These are phyloP conservation scores for Penicillium sp. DNA, from an alignment of 2,329 filamentous ascomycete genomes.

Conservation along the genomic window DNA sequence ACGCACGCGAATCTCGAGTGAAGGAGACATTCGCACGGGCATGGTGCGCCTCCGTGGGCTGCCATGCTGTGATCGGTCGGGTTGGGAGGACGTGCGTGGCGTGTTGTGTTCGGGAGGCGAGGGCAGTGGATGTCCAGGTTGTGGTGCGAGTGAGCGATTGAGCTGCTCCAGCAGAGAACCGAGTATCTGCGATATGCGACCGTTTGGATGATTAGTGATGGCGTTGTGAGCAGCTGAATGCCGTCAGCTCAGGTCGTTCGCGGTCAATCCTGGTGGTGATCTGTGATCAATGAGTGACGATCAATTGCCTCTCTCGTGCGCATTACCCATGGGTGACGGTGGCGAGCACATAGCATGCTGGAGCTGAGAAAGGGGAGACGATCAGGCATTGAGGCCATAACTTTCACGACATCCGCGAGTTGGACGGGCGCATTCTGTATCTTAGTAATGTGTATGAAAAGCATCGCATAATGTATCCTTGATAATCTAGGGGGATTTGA, in stretches of 20 bases:
- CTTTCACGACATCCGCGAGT: background rate
- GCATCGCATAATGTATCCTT: background rate
- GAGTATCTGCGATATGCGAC: background rate
- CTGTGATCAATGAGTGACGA: background rate
- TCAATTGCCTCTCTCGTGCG: background rate
- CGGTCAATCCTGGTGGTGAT: background rate
- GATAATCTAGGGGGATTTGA: too few relatives aligned
- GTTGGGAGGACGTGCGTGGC: slow-evolving; percentile 41
- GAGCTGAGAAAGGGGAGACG: background rate
- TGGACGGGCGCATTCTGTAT: background rate
- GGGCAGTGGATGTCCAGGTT: slow-evolving; percentile 40
- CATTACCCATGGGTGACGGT: background rate
- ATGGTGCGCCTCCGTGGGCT: slow-evolving; percentile 48
- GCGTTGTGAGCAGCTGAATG: background rate
- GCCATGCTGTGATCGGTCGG: slow-evolving; percentile 44
- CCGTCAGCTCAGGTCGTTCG: background rate
- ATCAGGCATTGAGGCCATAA: background rate
- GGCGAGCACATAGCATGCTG: background rate
- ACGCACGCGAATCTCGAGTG: slow-evolving; percentile 36
- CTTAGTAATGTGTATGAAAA: background rate
- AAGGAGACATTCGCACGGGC: slow-evolving; percentile 46
- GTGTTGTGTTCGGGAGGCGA: slow-evolving; percentile 47
- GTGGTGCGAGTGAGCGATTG: slow-evolving; percentile 41
- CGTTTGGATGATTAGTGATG: background rate
- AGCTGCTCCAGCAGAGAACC: slow-evolving; percentile 1